A percentile compares a stretch with the other conserved stretches of the same genome.
phyloP scores from a whole-genome alignment of 148 eudicot genomes.

The Cornus kousa region DNA sequence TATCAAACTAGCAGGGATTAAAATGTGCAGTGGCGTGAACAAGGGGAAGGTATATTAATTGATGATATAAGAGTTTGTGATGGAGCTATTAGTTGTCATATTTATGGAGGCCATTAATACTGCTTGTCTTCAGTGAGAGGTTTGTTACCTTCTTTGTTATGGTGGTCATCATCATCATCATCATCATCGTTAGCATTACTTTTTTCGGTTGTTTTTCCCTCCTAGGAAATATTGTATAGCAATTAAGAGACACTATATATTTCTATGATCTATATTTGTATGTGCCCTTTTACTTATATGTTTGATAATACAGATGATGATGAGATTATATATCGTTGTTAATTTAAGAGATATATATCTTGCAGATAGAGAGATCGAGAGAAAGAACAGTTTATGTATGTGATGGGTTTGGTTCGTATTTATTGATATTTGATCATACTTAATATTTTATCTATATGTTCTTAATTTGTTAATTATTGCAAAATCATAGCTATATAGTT shows the following conservation, averaged over 20 bases:
- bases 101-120: not conserved
- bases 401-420: not conserved
- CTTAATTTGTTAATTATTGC: too few species aligned
- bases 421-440: too few species aligned
- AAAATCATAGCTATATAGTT: too few species aligned
- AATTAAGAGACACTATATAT: not conserved
- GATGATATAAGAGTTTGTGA: not conserved
- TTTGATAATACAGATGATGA: not conserved
- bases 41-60: not conserved
- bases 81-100: not conserved
- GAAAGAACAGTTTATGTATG: not conserved
- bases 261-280: not conserved
- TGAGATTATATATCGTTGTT: not conserved
- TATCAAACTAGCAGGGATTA: slow-evolving; percentile 44
- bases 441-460: not conserved
- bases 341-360: not conserved
- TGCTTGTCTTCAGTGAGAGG: slow-evolving; percentile 13
- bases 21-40: not conserved
- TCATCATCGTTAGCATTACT: not conserved
- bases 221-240: slow-evolving; percentile 13
- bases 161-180: not conserved
- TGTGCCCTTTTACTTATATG: not conserved
- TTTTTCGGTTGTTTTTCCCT: slow-evolving; percentile 3
- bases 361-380: not conserved
- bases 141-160: not conserved